Evolutionary conservation across 306 rosid species (phyloP).

Genomic region (Trifolium subterraneum): DNA sequence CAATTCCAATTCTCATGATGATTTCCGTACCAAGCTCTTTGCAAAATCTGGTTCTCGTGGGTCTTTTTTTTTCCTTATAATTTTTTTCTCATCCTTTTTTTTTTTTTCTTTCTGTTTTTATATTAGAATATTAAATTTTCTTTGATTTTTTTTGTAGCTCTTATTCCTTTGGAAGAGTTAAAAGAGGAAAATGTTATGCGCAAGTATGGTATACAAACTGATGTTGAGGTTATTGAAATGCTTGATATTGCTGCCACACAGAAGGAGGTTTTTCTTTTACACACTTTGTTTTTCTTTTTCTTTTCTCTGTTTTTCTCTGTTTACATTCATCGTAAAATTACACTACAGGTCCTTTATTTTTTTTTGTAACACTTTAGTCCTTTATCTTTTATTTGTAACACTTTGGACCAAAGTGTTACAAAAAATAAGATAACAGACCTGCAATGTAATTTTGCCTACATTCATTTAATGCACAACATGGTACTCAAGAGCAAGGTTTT

Average conservation of each 20-base stretch:
- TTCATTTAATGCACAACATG: too few relatives aligned
- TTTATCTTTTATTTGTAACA: too few relatives aligned
- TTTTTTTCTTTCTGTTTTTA: background rate
- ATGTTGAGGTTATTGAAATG: slow-evolving; percentile 73
- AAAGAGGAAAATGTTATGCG: slow-evolving; percentile 59
- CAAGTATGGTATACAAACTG: slow-evolving; percentile 57
- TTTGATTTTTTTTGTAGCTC: slow-evolving; percentile 55
- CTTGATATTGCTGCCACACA: slow-evolving; percentile 73
- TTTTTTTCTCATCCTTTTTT: background rate
- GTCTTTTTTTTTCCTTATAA: background rate
- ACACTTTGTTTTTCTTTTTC: background rate
- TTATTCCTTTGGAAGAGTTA: slow-evolving; percentile 74
- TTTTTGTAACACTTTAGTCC: too few relatives aligned
- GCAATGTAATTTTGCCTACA: too few relatives aligned
- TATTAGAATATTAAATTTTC: background rate
- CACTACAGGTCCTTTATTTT: too few relatives aligned
- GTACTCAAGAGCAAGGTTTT: too few relatives aligned
- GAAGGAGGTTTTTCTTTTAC: slow-evolving; percentile 60
- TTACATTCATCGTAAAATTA: too few relatives aligned
- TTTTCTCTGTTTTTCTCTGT: background rate
- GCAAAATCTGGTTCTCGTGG: slow-evolving; percentile 73
- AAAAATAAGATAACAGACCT: too few relatives aligned
- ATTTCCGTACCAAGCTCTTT: slow-evolving; percentile 59
- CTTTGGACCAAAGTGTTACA: too few relatives aligned
- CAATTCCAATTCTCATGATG: slow-evolving; percentile 50